phyloP scores from a whole-genome alignment of 495 filamentous ascomycete species.

The Letharia columbiana region DNA sequence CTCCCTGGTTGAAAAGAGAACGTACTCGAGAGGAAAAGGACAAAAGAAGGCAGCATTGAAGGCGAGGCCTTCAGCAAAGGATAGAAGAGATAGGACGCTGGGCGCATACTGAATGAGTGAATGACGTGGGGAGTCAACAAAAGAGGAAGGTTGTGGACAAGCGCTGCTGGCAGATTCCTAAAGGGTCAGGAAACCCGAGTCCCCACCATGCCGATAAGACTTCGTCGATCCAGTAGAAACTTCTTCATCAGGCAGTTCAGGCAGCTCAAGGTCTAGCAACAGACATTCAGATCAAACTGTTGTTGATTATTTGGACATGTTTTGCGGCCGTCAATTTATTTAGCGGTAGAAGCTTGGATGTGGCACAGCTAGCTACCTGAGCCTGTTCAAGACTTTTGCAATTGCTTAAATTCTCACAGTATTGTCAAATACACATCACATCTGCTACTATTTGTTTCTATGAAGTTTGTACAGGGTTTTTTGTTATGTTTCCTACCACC shows the following conservation, averaged over 20 bases:
- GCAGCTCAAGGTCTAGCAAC: too few relatives aligned
- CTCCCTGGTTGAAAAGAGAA: not conserved
- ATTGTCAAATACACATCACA: too few relatives aligned
- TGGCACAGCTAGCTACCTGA: too few relatives aligned
- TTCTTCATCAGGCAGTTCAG: not conserved
- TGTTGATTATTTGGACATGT: too few relatives aligned
- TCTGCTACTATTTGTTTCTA: too few relatives aligned
- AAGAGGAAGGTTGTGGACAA: conserved; percentile 11
- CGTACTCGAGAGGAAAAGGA: conserved; percentile 4
- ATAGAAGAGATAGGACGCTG: not conserved
- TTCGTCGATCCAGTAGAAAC: not conserved
- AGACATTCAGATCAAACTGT: too few relatives aligned
- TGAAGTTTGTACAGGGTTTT: too few relatives aligned
- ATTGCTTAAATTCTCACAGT: too few relatives aligned
- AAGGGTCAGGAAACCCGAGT: not conserved
- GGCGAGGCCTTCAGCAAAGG: not conserved
- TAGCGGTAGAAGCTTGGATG: too few relatives aligned
- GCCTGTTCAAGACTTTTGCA: too few relatives aligned
- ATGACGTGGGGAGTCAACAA: conserved; percentile 9
- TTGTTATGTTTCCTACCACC: too few relatives aligned
- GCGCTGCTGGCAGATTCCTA: conserved; percentile 4
- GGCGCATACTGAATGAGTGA: conserved; percentile 1
- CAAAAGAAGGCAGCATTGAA: not conserved
- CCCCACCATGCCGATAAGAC: not conserved
- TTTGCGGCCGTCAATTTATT: too few relatives aligned